Conservation (phyloP, 1,284 basidiomycete genomes). For the Cryptococcus amylolentus region DNA sequence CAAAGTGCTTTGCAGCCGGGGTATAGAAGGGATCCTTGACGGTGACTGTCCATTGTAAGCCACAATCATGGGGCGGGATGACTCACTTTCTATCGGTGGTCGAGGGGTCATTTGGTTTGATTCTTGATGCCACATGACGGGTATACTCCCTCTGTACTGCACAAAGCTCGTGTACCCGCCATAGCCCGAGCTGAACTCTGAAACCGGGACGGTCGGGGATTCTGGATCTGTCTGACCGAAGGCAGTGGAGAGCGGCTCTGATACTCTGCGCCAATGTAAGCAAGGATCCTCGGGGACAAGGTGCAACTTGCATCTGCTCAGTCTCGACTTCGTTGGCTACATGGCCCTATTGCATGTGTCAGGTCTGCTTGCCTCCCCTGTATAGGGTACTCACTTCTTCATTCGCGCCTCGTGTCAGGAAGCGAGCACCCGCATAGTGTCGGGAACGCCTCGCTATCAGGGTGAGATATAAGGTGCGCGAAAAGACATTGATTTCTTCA, state of each 20-base stretch:
- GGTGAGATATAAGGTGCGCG: constrained; percentile 86
- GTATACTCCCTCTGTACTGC: constrained; percentile 94
- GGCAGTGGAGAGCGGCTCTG: constrained; percentile 85
- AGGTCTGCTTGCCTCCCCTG: not conserved
- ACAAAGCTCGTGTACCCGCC: constrained; percentile 91
- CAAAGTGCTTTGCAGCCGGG: constrained; percentile 89
- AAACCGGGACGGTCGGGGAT: constrained; percentile 10
- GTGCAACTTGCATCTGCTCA: constrained; percentile 71
- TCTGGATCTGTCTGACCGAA: constrained; percentile 58
- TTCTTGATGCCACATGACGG: constrained; percentile 94
- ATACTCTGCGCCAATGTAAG: constrained; percentile 56
- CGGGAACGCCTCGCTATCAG: constrained; percentile 90
- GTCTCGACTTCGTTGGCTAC: constrained; percentile 99
- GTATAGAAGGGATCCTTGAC: constrained; percentile 95
- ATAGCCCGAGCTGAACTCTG: constrained; percentile 31
- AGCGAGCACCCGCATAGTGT: constrained; percentile 93
- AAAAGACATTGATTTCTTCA: constrained; percentile 82
- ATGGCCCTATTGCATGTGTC: constrained; percentile 64
- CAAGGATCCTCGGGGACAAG: not conserved
- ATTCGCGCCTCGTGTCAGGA: constrained; percentile 91
- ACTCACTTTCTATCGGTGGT: constrained; percentile 90
- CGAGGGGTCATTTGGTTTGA: constrained; percentile 83
- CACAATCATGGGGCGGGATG: not conserved
- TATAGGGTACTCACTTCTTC: constrained; percentile 51
- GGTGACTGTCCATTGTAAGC: constrained; percentile 60